Evolutionary conservation across 768 basidiomycete genomes (phyloP), one percentile per base, ranked within the genome.

Genomic region (Neoboletus subvelutipes): DNA sequence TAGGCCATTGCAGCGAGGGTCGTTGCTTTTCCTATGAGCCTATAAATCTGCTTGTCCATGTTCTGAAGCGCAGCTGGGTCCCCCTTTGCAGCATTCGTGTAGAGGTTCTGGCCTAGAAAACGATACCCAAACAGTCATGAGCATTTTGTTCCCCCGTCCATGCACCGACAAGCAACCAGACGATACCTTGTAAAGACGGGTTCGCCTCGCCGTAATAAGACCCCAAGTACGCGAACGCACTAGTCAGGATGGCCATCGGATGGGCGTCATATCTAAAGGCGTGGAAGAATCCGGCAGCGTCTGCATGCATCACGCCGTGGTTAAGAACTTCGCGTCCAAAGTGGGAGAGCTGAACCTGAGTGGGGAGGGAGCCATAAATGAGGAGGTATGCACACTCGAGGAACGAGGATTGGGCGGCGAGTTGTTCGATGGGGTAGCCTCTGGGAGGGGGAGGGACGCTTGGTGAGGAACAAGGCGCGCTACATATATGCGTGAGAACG

Each of bases 1-100:
- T 94, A 96, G 0, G 94, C 93, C 92, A 95, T 94, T 83, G 93
- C 92, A 58, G 93, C 93, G 40, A 95, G 77, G 0, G 92, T 93
- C 6, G 89, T 92, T 10, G 89, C 87, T 68, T 94, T 95, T 42
- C 94, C 93, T 51, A 94, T 89, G 6, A 94, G 74, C 62, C 92
- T 78, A 70, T 86, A 93, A 42, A 95, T 94, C 71, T 95, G 94
- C 77, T 92, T 92, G 72, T 95, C 94, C 88, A 96, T 91, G 45
- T 83, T 77, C 28, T 80, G 85, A 7, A 95, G 80, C 4, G 90
- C 91, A 0, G 69, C 78, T 29, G 76, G 69, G 69, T 87, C 81
- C 8, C 86, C 86, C 60, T 80, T 82, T 11, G 88, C 83, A 22
- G 84, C 84, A 55, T 80, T 81, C 4, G 88, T 92, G 70, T 77